Evolutionary conservation across 176 grass and related monocot species (phyloP).

Genomic region (Paspalum notatum): DNA sequence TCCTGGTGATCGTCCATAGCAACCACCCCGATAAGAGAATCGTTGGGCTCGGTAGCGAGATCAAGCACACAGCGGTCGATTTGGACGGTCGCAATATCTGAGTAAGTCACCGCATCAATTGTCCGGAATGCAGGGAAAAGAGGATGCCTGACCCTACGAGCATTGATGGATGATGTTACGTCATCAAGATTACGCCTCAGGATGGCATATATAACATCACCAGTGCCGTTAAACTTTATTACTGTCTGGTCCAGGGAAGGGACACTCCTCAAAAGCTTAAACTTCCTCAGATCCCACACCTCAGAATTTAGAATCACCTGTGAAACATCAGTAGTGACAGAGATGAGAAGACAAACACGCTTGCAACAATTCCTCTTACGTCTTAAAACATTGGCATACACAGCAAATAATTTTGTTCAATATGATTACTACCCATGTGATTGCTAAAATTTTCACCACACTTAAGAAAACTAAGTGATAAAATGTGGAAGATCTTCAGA

Average conservation of each 20-base stretch:
- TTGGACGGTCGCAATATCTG: conserved; percentile 90
- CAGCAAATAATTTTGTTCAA: background rate
- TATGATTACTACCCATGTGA: background rate
- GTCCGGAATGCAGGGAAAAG: conserved; percentile 92
- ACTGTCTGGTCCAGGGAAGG: conserved; percentile 96
- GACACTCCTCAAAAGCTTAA: conserved; percentile 91
- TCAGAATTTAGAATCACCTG: conserved; percentile 96
- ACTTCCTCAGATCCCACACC: conserved; percentile 98
- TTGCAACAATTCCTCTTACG: background rate
- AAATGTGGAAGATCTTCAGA: no score
- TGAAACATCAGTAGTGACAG: background rate
- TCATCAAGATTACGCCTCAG: conserved; percentile 92
- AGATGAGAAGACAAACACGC: conserved; percentile 24
- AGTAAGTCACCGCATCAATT: conserved; percentile 86
- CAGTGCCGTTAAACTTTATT: conserved; percentile 85
- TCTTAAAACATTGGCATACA: background rate
- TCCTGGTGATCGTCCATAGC: conserved; percentile 94
- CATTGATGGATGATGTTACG: conserved; percentile 67
- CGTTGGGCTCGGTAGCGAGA: conserved; percentile 74
- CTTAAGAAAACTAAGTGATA: background rate
- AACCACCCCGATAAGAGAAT: conserved; percentile 82
- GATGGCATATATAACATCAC: conserved; percentile 91
- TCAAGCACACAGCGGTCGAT: conserved; percentile 91
- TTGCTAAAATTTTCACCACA: background rate
- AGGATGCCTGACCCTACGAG: conserved; percentile 81